Evolutionary conservation across 2,329 filamentous ascomycete species (phyloP).

Genomic region (Ophiostoma novo-ulmi): DNA sequence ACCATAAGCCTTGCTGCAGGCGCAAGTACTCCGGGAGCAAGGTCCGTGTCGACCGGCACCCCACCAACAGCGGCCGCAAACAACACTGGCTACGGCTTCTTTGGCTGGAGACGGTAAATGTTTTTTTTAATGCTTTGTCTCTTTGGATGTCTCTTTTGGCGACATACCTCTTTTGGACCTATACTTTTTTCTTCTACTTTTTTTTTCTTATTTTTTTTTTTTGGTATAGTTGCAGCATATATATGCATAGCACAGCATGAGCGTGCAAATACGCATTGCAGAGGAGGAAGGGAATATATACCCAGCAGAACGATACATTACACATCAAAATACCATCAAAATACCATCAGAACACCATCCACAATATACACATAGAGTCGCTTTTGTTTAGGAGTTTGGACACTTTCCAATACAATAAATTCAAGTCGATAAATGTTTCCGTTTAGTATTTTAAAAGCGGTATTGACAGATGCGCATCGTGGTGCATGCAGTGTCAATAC

Average conservation of each 20-base stretch:
- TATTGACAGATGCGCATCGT: background rate
- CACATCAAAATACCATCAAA: background rate
- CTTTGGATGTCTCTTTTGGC: background rate
- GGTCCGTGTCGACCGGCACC: background rate
- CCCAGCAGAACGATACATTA: constrained; percentile 14
- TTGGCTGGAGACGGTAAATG: constrained; percentile 13
- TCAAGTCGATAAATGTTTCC: background rate
- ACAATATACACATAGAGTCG: background rate
- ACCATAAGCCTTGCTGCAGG: background rate
- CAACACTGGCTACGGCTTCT: constrained; percentile 16
- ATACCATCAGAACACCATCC: background rate
- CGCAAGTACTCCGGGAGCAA: background rate
- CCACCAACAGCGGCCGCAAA: background rate
- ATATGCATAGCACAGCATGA: background rate
- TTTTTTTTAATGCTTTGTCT: background rate
- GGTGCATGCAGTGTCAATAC: background rate
- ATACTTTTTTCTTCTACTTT: background rate
- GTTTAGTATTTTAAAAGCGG: background rate
- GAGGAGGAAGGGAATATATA: constrained; percentile 1
- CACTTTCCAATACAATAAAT: background rate
- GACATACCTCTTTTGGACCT: background rate
- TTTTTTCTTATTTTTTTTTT: background rate
- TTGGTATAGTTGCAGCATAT: background rate
- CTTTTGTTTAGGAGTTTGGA: background rate
- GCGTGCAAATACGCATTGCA: background rate